These are phyloP conservation scores for Cyclocybe cylindracea DNA, from an alignment of 768 basidiomycete species.

Conservation along the genomic window DNA sequence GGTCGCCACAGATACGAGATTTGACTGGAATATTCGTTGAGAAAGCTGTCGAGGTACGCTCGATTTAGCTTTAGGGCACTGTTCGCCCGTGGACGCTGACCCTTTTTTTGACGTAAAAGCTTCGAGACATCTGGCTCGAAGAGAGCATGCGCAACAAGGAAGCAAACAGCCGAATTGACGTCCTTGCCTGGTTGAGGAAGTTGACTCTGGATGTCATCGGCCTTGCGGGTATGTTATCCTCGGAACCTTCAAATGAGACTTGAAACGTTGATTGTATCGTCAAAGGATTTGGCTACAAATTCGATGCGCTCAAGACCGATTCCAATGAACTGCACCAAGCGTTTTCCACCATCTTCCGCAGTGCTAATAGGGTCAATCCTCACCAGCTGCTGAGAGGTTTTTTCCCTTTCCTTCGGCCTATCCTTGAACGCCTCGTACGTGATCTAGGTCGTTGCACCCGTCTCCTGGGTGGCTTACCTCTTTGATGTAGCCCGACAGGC, in stretches of 20 bases:
- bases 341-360: conserved; percentile 50
- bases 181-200: conserved; percentile 63
- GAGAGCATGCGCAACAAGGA: conserved; percentile 29
- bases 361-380: conserved; percentile 36
- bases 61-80: neutral
- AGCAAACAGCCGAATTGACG: conserved; percentile 46
- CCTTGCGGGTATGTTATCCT: conserved; percentile 52
- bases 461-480: too few relatives aligned
- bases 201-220: conserved; percentile 80
- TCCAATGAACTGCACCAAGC: conserved; percentile 52
- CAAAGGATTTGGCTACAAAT: conserved; percentile 36
- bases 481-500: conserved; percentile 27
- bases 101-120: conserved; percentile 22
- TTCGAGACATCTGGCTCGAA: conserved; percentile 49
- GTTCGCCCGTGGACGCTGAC: neutral
- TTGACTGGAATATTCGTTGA: conserved; percentile 57
- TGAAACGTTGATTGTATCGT: neutral
- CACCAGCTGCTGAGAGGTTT: conserved; percentile 31
- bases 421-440: conserved; percentile 29
- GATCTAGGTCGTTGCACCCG: neutral
- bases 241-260: conserved; percentile 29
- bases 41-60: conserved; percentile 50
- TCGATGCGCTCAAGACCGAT: conserved; percentile 27
- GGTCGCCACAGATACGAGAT: conserved; percentile 56
- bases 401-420: conserved; percentile 35